A percentile compares a stretch with the other conserved stretches of the same genome.
These are phyloP conservation scores for Pythium myriotylum DNA, from an alignment of 352 stramenopile genomes.

Conservation along the genomic window DNA sequence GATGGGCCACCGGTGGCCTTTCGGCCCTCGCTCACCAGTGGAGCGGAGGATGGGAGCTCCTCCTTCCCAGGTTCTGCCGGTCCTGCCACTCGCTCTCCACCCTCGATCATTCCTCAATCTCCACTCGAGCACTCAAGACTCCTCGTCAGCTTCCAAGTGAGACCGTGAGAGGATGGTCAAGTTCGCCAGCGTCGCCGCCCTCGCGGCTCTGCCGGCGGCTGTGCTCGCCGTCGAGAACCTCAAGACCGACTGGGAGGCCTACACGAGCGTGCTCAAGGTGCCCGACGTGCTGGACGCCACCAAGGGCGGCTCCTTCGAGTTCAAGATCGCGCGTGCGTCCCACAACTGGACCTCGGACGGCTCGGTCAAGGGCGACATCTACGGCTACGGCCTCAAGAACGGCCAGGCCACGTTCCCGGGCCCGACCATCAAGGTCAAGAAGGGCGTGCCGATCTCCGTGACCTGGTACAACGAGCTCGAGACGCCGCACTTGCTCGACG, in stretches of 20 bases:
- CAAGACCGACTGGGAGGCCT: slow-evolving; percentile 44
- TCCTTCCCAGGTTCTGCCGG: slow-evolving; percentile 54
- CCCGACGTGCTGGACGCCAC: slow-evolving; percentile 45
- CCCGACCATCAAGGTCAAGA: slow-evolving; percentile 41
- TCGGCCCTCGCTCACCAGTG: slow-evolving; percentile 9
- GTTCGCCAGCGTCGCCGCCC: slow-evolving; percentile 9
- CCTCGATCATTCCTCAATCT: slow-evolving; percentile 21
- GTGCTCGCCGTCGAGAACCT: slow-evolving; percentile 28
- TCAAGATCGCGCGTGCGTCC: slow-evolving; percentile 31
- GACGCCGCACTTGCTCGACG: slow-evolving; percentile 48
- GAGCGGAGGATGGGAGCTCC: neutral
- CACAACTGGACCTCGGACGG: slow-evolving; percentile 42
- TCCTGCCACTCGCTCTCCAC: slow-evolving; percentile 29
- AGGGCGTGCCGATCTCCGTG: slow-evolving; percentile 32
- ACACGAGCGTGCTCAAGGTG: slow-evolving; percentile 32
- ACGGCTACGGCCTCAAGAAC: slow-evolving; percentile 38
- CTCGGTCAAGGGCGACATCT: slow-evolving; percentile 27
- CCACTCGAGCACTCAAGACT: slow-evolving; percentile 16
- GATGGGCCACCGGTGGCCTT: slow-evolving; percentile 5
- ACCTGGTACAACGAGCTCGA: slow-evolving; percentile 53
- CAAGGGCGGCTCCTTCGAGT: slow-evolving; percentile 38
- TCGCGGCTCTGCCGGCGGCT: slow-evolving; percentile 9
- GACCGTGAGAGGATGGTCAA: slow-evolving; percentile 8
- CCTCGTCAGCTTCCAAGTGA: slow-evolving; percentile 27
- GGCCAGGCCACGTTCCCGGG: slow-evolving; percentile 33